A percentile compares a stretch with the other conserved stretches of the same genome.
Conservation (phyloP, 495 filamentous ascomycete genomes). For the Trichoderma orchidacearum region DNA sequence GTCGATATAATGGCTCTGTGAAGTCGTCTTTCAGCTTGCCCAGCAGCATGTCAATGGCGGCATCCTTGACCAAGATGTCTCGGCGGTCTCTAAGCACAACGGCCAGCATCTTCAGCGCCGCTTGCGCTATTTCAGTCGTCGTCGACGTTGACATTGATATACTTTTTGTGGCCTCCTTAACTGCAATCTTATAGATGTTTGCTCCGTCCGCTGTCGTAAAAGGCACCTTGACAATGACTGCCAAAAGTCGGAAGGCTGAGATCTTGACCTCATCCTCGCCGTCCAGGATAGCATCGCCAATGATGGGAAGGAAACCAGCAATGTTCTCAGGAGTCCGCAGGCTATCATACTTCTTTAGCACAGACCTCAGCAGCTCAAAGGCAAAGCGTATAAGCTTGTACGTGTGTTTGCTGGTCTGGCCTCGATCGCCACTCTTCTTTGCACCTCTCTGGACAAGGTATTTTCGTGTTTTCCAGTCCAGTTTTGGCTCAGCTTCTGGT, state of each 20-base stretch:
- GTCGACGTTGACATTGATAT: slow-evolving; percentile 50
- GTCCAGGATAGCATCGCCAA: slow-evolving; percentile 73
- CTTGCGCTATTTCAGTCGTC: slow-evolving; percentile 67
- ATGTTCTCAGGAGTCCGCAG: slow-evolving; percentile 69
- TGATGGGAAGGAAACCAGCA: slow-evolving; percentile 69
- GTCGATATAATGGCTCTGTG: slow-evolving; percentile 81
- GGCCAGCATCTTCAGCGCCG: slow-evolving; percentile 73
- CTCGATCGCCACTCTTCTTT: slow-evolving; percentile 50
- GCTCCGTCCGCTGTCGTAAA: slow-evolving; percentile 57
- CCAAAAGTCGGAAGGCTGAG: slow-evolving; percentile 69
- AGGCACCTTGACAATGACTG: slow-evolving; percentile 73
- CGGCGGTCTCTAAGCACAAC: slow-evolving; percentile 73
- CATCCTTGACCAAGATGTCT: slow-evolving; percentile 61
- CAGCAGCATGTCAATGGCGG: slow-evolving; percentile 70
- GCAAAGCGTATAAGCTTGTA: slow-evolving; percentile 80
- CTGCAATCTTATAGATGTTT: slow-evolving; percentile 67
- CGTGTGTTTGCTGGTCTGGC: slow-evolving; percentile 56
- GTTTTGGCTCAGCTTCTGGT: slow-evolving; percentile 25
- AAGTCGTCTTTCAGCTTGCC: slow-evolving; percentile 76
- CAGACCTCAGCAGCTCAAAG: slow-evolving; percentile 67
- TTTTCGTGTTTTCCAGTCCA: slow-evolving; percentile 48
- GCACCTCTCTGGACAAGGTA: slow-evolving; percentile 68
- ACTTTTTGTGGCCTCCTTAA: slow-evolving; percentile 64
- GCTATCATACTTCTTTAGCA: slow-evolving; percentile 66
- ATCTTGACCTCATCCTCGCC: slow-evolving; percentile 82